Evolutionary conservation across 306 rosid genomes (phyloP), one percentile per base, ranked within the genome.

Genomic region (Quercus gilva): DNA sequence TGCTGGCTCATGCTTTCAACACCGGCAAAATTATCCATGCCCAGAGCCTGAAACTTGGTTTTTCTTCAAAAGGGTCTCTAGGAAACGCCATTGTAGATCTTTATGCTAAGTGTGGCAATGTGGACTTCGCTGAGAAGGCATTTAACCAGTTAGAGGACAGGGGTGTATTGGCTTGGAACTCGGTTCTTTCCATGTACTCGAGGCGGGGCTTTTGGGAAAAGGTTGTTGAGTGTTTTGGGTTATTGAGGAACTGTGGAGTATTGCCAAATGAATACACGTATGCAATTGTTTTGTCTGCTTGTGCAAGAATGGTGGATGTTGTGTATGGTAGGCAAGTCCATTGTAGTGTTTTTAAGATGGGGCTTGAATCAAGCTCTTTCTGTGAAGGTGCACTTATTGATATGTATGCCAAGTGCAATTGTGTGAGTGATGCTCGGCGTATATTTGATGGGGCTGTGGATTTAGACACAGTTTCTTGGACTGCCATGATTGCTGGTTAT

Each of bases 401-500:
- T 84, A 79, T 90, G 84, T 92, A 92, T 69, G 89, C 92, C 35
- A 89, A 92, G 78, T 86, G 97, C 83, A 71, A 55, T 74, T 68
- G 28, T 77, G 41, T 94, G 68, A 69, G 25, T 29, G 88, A 76
- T 64, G 96, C 98, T 75, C 81, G 82, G 11, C 18, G 21, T 75
- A 55, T 86, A 57, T 91, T 90, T 28, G 84, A 87, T 14, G 5
- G 82, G 1, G 80, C 92, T 19, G 57, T 65, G 23, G 67, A 77
- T 26, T 65, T 89, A 78, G 94, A 92, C 69, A 76, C 85, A 2
- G 90, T 86, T 68, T 80, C 94, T 56, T 88, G 89, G 75, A 93
- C 98, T 5, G 84, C 94, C 68, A 82, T 94, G 81, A 87, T 94
- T 18, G 75, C 93, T 29, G 93, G 88, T 74, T 92, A 92, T 73